Percentiles rank a stretch among this genome's conserved stretches.
Evolutionary conservation across 2,329 filamentous ascomycete species (phyloP).

Genomic region (Stylonectria norvegica): DNA sequence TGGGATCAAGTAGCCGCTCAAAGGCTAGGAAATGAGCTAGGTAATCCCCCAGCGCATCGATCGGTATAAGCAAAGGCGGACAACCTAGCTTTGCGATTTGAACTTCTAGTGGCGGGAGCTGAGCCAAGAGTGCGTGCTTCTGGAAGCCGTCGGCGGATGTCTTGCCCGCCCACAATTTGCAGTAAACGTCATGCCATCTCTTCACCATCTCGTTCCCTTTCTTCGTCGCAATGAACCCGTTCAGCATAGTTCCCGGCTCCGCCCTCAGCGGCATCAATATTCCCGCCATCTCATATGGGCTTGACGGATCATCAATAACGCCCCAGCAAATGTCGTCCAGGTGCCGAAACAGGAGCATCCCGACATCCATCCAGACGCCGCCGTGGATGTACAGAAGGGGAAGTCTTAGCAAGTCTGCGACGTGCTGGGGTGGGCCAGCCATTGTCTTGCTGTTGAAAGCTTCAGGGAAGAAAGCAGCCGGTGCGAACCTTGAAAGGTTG

Average conservation of each 20-base stretch:
- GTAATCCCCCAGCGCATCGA: too few species aligned
- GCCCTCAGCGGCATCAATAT: too few species aligned
- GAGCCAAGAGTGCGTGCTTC: slow-evolving; percentile 18
- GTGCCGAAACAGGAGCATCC: slow-evolving; percentile 10
- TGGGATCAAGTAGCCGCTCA: not conserved
- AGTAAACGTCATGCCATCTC: slow-evolving; percentile 36
- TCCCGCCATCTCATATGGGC: slow-evolving; percentile 14
- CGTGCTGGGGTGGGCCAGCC: slow-evolving; percentile 39
- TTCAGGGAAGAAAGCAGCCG: slow-evolving; percentile 30
- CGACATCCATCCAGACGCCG: slow-evolving; percentile 38
- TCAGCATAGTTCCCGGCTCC: slow-evolving; percentile 13
- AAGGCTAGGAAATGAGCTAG: slow-evolving; percentile 10
- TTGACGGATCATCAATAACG: slow-evolving; percentile 18
- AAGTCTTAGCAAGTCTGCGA: slow-evolving; percentile 41
- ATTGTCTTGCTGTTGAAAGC: slow-evolving; percentile 37
- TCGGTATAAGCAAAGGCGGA: too few species aligned
- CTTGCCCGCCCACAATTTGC: slow-evolving; percentile 29
- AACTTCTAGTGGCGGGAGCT: too few species aligned
- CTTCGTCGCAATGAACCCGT: slow-evolving; percentile 35
- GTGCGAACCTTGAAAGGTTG: slow-evolving; percentile 33
- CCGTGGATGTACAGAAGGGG: slow-evolving; percentile 33
- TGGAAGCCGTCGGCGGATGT: slow-evolving; percentile 28
- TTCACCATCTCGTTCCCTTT: slow-evolving; percentile 39
- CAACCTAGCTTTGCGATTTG: too few species aligned
- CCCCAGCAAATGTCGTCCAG: slow-evolving; percentile 36